A percentile compares a stretch with the other conserved stretches of the same genome.
These are phyloP conservation scores for Pilatotrama ljubarskyi DNA, from an alignment of 768 basidiomycete genomes.

Conservation along the genomic window DNA sequence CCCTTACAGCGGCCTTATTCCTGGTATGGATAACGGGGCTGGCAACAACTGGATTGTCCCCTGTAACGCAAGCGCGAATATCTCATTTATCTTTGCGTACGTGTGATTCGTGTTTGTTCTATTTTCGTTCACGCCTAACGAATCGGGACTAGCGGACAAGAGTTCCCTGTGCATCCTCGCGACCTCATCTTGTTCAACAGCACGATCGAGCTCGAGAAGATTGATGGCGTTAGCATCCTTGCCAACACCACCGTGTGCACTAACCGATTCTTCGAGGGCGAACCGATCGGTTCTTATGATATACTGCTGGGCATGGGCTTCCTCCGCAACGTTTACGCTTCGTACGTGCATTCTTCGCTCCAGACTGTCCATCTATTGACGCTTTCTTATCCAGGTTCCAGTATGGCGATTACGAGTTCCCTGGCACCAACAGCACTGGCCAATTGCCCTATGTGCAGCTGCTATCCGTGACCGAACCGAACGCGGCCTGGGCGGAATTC, in stretches of 20 bases:
- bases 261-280: conserved; percentile 51
- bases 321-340: conserved; percentile 35
- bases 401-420: conserved; percentile 25
- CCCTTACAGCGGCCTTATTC: conserved; percentile 24
- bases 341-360: conserved; percentile 22
- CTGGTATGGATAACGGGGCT: not conserved
- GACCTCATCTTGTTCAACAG: conserved; percentile 25
- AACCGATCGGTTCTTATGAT: conserved; percentile 32
- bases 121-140: not conserved
- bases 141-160: conserved; percentile 39
- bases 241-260: conserved; percentile 28
- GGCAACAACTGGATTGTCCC: conserved; percentile 32
- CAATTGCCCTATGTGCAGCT: conserved; percentile 34
- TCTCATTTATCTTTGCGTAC: conserved; percentile 33
- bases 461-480: conserved; percentile 24
- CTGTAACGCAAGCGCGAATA: conserved; percentile 29
- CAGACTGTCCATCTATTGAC: not conserved
- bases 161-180: conserved; percentile 36
- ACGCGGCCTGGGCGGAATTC: conserved; percentile 29
- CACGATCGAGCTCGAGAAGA: not conserved
- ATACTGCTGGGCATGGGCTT: conserved; percentile 35
- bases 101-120: not conserved
- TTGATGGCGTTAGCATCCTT: not conserved
- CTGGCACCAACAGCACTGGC: conserved; percentile 14
- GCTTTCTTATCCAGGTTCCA: conserved; percentile 19